Evolutionary conservation across 331 rosid genomes (phyloP), one percentile per base, ranked within the genome.

Genomic region (Cydonia oblonga): DNA sequence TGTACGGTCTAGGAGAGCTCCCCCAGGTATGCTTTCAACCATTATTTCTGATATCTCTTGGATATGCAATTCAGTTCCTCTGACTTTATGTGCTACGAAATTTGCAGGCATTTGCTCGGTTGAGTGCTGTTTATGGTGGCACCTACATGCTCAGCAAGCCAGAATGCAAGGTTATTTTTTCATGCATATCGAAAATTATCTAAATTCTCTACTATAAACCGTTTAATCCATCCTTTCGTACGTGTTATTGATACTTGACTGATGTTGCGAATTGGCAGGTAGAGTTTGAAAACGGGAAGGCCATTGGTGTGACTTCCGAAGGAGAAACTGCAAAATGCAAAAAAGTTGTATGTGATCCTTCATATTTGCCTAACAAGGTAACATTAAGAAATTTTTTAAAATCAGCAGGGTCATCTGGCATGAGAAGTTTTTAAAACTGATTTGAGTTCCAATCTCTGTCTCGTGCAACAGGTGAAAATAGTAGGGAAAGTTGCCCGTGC

Each of bases 91-190:
- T 68, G 35, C 32, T 25, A 28, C 7, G 26, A 44, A 69, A 28
- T 49, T 5, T 19, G 66, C 85, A 95, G 97, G 99, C 88, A 76
- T 95, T 95, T 84, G 99, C 99, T 49, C 87, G 99, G 51, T 87
- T 93, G 51, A 93, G 98, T 82, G 97, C 97, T 80, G 98, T 93
- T 61, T 93, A 93, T 78, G 98, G 97, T 68, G 99, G 99, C 66
- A 95, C 99, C 46, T 95, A 95, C 79, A 95, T 95, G 97, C 87
- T 95, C 79, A 86, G 84, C 70, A 95, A 95, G 80, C 97, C 96
- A 72, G 99, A 95, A 78, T 95, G 99, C 88, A 90, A 89, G 99
- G 99, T 95, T 77, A 42, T 26, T 24, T 67, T 51, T 38, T 56
- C 46, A 46, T 71, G 26, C 24, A 32, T 13, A 19, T 6, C 54